Evolutionary conservation across 1,139 yeast genomes (phyloP), one percentile per base, ranked within the genome.

Genomic region (Debaryomyces singareniensis): DNA sequence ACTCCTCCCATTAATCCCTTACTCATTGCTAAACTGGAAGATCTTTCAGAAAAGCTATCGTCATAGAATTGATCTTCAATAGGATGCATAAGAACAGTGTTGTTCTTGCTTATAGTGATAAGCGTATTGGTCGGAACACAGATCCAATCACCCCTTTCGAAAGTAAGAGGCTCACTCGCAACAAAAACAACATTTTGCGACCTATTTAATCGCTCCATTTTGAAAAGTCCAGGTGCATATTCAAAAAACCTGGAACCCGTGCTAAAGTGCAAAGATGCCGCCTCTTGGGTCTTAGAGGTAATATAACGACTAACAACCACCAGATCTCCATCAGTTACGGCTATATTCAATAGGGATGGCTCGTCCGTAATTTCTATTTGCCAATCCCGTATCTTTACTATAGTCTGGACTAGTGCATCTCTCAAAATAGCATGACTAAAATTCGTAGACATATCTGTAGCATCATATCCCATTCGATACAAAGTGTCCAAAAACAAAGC

Each of bases 61-160:
- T 82, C 86, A 55, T 78, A 87, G 58, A 79, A 89, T 53, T 91
- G 96, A 53, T 91, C 98, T 31, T 71, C 63, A 22, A 91, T 83
- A 2, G 98, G 98, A 48, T 89, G 95, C 64, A 91, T 63, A 31
- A 91, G 62, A 5, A 91, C 94, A 1, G 95, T 85, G 49, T 87
- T 94, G 34, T 58, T 57, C 34, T 75, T 79, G 39, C 79, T 79
- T 36, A 91, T 79, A 1, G 95, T 83, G n/a, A 91, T 55, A 3
- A 81, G 61, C 2, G 96, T 82, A 53, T 91, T 91, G 3, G 97
- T 82, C 2, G 97, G 98, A 2, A 91, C 95, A 12, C 96, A 81
- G 35, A 91, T 83, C 98, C 98, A 91, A 58, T 91, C 98, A 24
- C 91, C 91, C 35, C 98, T 65, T 59, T 91, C 97, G 55, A 91